Evolutionary conservation across 768 basidiomycete genomes (phyloP).

Genomic region (Rhodotorula toruloides): DNA sequence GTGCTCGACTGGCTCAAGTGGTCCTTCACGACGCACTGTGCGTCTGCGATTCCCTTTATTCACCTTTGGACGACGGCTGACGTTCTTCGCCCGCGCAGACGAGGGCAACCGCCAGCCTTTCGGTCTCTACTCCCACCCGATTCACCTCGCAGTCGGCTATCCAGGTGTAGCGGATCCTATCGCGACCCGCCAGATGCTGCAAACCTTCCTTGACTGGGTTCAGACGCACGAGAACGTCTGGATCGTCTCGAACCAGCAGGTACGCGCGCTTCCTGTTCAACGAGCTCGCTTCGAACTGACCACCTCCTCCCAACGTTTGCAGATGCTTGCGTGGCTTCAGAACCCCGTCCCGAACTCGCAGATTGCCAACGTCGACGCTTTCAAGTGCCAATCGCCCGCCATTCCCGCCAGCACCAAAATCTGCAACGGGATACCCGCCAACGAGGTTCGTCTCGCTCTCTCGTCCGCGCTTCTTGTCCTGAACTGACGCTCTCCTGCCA

Average conservation of each 20-base stretch:
- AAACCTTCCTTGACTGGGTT: constrained; percentile 74
- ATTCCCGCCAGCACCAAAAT: constrained; percentile 59
- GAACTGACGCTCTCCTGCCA: background rate
- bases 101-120: constrained; percentile 69
- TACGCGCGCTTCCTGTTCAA: too few relatives aligned
- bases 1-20: constrained; percentile 62
- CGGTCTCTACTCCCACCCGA: constrained; percentile 75
- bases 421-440: constrained; percentile 70
- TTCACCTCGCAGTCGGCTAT: constrained; percentile 56
- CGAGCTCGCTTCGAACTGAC: too few relatives aligned
- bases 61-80: too few relatives aligned
- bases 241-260: constrained; percentile 41
- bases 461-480: background rate
- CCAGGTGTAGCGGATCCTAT: constrained; percentile 56
- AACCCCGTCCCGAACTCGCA: constrained; percentile 64
- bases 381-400: constrained; percentile 63
- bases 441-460: constrained; percentile 49
- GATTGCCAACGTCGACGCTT: constrained; percentile 54
- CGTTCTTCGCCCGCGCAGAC: constrained; percentile 44
- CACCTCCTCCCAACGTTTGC: constrained; percentile 60
- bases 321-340: constrained; percentile 68
- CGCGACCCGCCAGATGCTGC: constrained; percentile 68
- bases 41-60: constrained; percentile 5
- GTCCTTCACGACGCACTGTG: constrained; percentile 65
- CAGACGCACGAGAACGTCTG: constrained; percentile 63